These are phyloP conservation scores for Aurifilum marmelostoma DNA, from an alignment of 2,329 filamentous ascomycete genomes.

Conservation along the genomic window DNA sequence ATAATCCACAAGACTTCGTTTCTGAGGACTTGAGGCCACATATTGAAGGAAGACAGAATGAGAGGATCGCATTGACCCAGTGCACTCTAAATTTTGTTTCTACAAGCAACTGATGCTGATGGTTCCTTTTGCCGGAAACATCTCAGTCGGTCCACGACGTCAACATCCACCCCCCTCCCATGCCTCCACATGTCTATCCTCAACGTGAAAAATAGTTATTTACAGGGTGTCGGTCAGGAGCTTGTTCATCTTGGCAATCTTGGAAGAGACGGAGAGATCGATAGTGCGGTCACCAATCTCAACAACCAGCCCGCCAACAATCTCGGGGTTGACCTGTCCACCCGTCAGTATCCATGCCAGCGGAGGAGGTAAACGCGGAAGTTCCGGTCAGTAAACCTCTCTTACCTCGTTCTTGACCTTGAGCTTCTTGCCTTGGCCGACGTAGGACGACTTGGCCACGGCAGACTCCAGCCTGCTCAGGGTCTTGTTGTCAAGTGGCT, in stretches of 20 bases:
- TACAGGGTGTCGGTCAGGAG: slow-evolving; percentile 95
- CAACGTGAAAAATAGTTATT: slow-evolving; percentile 42
- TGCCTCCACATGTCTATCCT: slow-evolving; percentile 4
- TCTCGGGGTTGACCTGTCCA: slow-evolving; percentile 86
- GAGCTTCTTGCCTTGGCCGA: slow-evolving; percentile 92
- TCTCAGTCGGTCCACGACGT: slow-evolving; percentile 10
- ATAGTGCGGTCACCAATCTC: slow-evolving; percentile 98
- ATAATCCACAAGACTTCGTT: neutral
- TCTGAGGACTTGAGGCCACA: neutral
- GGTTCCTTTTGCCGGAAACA: slow-evolving; percentile 16
- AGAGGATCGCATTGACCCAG: slow-evolving; percentile 9
- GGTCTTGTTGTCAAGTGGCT: slow-evolving; percentile 87
- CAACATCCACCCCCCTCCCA: neutral
- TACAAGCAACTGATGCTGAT: slow-evolving; percentile 23
- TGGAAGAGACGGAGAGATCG: slow-evolving; percentile 91
- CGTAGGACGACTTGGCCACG: slow-evolving; percentile 86
- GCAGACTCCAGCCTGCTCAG: slow-evolving; percentile 84
- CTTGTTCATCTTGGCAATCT: slow-evolving; percentile 99
- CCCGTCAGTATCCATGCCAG: slow-evolving; percentile 28
- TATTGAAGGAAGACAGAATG: neutral
- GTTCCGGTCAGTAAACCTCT: neutral
- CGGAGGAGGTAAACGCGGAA: neutral
- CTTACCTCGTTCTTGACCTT: slow-evolving; percentile 87
- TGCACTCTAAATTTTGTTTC: slow-evolving; percentile 14
- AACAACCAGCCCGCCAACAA: slow-evolving; percentile 90